Evolutionary conservation across 2,329 filamentous ascomycete species (phyloP), one percentile per base, ranked within the genome.

Genomic region (Claviceps humidiphila): DNA sequence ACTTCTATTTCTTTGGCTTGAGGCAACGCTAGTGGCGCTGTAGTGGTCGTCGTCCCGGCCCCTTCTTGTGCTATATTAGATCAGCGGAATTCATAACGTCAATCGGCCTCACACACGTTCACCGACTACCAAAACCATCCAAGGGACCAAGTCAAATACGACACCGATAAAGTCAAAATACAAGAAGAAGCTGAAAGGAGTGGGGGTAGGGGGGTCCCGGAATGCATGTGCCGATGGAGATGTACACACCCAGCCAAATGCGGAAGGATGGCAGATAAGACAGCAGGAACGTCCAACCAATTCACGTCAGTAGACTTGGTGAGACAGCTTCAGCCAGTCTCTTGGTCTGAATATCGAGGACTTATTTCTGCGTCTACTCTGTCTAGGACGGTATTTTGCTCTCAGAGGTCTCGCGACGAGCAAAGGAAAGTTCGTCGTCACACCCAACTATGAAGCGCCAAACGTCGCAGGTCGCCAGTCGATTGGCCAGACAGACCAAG

Each of bases 261-360:
- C 49, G 34, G 49, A 45, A 51, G 20, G 17, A 50, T 38, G 49
- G 41, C 14, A 50, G 50, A 51, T 49, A 49, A 45, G 51, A 46
- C 51, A 40, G 22, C 20, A 44, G 17, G 22, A 37, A 48, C 46
- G 40, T 30, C 39, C 30, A 9, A 34, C 30, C 49, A n/a, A 30
- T 49, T 48, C 46, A 47, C 20, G 26, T 26, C 46, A 11, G 34
- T 3, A 49, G 38, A 34, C 44, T 51, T 11, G 43, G 44, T 24
- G 38, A 47, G 50, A 43, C 44, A 34, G 20, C 26, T 34, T 4
- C 20, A 42, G 24, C 24, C 44, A 43, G 7, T 3, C 20, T 24
- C 22, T 48, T 5, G 5, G 43, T n/a, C 24, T 17, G 26, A 16
- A 20, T 9, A 14, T 22, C 22, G 2, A 45, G 14, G 22, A 26